Base-by-base conservation (phyloP, 1,284 basidiomycete genomes). In the Trichosporon inkin region DNA sequence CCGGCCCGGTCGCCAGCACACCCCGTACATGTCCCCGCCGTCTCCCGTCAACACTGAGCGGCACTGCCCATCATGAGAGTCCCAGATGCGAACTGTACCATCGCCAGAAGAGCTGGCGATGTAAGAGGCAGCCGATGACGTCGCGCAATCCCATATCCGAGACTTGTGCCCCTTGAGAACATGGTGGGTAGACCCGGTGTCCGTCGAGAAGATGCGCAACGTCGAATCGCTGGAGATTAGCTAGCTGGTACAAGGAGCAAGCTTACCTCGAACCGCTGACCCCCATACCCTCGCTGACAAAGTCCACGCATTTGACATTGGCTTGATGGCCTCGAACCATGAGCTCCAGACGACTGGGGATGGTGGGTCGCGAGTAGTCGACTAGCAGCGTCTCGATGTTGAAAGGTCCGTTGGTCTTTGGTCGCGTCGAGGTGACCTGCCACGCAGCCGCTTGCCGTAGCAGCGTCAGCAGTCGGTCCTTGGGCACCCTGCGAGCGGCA, bases 391-490 rank as follows among this genome's bases (percentile, higher is more conserved):
- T 67, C 22, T 66, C 47, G 11, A 73, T 47, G 7, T 60, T 60
- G 58, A 59, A 67, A 11, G 68, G 67, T 20, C 53, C 52, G 1
- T 36, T 53, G 2, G 51, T 10, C 13, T 55, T 57, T 3, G 55
- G 51, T 4, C 39, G 20, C 16, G 59, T 49, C 11, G 49, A 49
- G 70, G 73, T 68, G 37, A 81, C 75, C 63, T 82, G 80, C 72
- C 80, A 81, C 2, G 80, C 78, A 1, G 77, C 77, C 1, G 81
- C 80, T 62, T 81, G 80, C 51, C 73, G 74, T 13, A 82, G 68
- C 22, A 82, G 71, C 10, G 72, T 74, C 16, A 76, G 62, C 34
- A 82, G 64, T 6, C 81, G 67, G 59, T 78, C 72, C 0, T 77
- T 78, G 17, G 80, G 79, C 0, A 81, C 75, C 20, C 56, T 32